Evolutionary conservation across 805 yeast genomes (phyloP), one percentile per base, ranked within the genome.

Genomic region (Lipomyces mesembrius): DNA sequence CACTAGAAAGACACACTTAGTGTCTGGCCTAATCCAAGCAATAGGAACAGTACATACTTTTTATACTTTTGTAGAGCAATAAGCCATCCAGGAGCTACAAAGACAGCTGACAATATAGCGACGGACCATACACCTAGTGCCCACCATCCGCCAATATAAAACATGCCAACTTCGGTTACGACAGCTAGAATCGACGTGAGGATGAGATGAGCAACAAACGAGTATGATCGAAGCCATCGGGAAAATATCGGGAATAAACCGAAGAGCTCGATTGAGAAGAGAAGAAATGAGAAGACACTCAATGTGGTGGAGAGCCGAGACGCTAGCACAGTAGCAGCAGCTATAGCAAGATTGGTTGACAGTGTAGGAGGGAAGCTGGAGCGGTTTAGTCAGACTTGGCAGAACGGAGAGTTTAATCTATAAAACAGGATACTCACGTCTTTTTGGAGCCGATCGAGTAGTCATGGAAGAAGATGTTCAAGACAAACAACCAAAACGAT

Each of bases 321-420:
- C 0, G 98, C 96, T 34, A 95, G 79, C 3, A 95, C 94, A 22
- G 92, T 90, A 1, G 96, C 93, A 69, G 93, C 92, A 1, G 96
- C 87, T 22, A 95, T 79, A 6, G 97, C 85, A 2, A 93, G 79
- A 74, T 94, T 95, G 27, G 96, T 92, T 0, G 96, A 87, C 9
- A 92, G 77, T 57, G 85, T 89, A 53, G 89, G 64, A 68, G 71
- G 70, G 61, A 68, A 63, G 49, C 75, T 64, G 27, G 71, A 71
- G 0, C 5, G n/a, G 20, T 14, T 51, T 54, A 63, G 60, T 11
- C 22, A 22, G 11, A 14, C 9, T 37, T 5, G 14, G 39, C 39
- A 14, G 32, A 29, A 29, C 32, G 32, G 32, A 29, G 32, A 29
- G 32, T 29, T 37, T 12, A 53, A 20, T 8, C 32, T 25, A n/a